phyloP scores from a whole-genome alignment of 1,139 yeast species.

The Suhomyces choctaworum region DNA sequence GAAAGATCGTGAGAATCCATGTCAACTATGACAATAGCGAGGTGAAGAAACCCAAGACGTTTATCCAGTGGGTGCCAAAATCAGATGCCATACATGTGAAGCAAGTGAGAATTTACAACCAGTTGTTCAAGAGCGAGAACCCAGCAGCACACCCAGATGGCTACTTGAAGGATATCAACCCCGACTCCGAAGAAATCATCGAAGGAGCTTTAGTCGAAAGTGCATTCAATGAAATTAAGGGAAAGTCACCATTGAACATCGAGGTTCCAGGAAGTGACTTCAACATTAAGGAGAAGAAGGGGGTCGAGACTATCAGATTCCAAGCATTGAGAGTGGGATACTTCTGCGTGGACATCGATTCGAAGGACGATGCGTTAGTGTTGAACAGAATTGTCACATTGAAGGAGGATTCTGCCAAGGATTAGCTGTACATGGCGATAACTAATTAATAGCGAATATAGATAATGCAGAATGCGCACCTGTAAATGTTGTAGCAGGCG shows the following conservation, averaged over 20 bases:
- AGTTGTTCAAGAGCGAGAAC: constrained; percentile 86
- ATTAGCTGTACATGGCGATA: constrained; percentile 9
- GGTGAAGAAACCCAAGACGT: constrained; percentile 77
- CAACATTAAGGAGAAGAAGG: constrained; percentile 60
- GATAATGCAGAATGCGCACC: neutral
- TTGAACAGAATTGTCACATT: constrained; percentile 88
- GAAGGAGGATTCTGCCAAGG: constrained; percentile 68
- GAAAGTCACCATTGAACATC: constrained; percentile 75
- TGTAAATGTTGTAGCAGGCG: neutral
- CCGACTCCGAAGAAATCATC: constrained; percentile 70
- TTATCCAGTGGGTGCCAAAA: constrained; percentile 94
- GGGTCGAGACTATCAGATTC: constrained; percentile 89
- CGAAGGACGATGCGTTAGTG: constrained; percentile 58
- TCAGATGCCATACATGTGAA: constrained; percentile 55
- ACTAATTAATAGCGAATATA: neutral
- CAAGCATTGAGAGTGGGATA: constrained; percentile 98
- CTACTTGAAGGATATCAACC: constrained; percentile 78
- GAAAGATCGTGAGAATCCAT: constrained; percentile 67
- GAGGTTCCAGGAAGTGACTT: constrained; percentile 67
- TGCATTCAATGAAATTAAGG: constrained; percentile 66
- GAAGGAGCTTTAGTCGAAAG: constrained; percentile 74
- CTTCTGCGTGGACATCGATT: constrained; percentile 86
- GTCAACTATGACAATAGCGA: constrained; percentile 77
- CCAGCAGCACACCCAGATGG: constrained; percentile 90
- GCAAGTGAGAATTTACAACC: constrained; percentile 87